Evolutionary conservation across 225 moss, liverwort and hornwort species (phyloP).

Genomic region (Takakia lepidozioides): DNA sequence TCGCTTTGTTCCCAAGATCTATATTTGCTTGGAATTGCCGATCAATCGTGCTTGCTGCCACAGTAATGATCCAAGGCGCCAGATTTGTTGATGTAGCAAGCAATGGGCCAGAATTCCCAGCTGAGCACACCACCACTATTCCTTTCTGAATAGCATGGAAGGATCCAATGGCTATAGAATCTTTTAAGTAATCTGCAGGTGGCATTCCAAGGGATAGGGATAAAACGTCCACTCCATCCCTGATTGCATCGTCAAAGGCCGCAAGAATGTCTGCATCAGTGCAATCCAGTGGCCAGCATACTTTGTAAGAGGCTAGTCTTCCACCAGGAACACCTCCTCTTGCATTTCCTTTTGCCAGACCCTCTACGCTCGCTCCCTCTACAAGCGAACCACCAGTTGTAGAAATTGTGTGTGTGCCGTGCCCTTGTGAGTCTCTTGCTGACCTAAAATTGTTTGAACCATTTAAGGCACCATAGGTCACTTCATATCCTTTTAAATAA

Average conservation of each 20-base stretch:
- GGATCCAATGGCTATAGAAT: slow-evolving; percentile 17
- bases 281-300: slow-evolving; percentile 34
- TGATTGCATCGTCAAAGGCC: slow-evolving; percentile 52
- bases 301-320: slow-evolving; percentile 44
- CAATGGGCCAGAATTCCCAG: slow-evolving; percentile 6
- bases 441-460: slow-evolving; percentile 4
- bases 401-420: slow-evolving; percentile 43
- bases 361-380: slow-evolving; percentile 14
- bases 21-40: slow-evolving; percentile 4
- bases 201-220: slow-evolving; percentile 29
- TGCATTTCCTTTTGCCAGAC: slow-evolving; percentile 19
- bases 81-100: neutral
- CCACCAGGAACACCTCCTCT: slow-evolving; percentile 38
- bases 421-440: slow-evolving; percentile 29
- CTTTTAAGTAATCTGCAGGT: slow-evolving; percentile 21
- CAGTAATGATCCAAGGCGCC: slow-evolving; percentile 11
- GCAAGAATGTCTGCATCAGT: slow-evolving; percentile 39
- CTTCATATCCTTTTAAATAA: slow-evolving; percentile 6
- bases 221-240: slow-evolving; percentile 56
- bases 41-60: slow-evolving; percentile 7
- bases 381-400: slow-evolving; percentile 32
- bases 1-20: slow-evolving; percentile 3
- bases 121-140: slow-evolving; percentile 7
- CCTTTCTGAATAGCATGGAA: slow-evolving; percentile 10
- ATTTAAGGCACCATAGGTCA: neutral